Evolutionary conservation across 2,329 filamentous ascomycete genomes (phyloP).

Genomic region (Nothophoma quercina): DNA sequence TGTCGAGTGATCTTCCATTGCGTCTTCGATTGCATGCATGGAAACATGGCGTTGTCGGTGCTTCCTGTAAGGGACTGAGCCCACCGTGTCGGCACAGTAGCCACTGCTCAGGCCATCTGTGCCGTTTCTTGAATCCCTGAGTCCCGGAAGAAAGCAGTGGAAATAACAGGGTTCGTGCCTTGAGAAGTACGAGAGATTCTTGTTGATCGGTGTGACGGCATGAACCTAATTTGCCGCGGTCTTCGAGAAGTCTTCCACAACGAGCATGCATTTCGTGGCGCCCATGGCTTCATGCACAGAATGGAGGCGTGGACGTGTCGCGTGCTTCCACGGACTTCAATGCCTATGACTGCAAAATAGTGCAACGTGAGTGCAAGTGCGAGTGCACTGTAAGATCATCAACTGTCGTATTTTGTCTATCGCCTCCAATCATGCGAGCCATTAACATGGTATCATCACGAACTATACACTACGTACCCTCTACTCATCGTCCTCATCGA

Average conservation of each 20-base stretch:
- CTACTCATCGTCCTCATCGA: conserved; percentile 64
- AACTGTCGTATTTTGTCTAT: conserved; percentile 29
- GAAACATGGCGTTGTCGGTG: neutral
- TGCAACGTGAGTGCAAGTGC: too few species aligned
- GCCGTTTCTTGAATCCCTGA: neutral
- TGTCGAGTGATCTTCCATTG: neutral
- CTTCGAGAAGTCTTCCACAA: neutral
- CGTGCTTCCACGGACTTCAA: neutral
- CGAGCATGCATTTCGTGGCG: neutral
- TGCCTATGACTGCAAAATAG: too few species aligned
- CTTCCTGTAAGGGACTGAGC: too few species aligned
- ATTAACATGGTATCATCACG: conserved; percentile 34
- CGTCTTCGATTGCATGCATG: neutral
- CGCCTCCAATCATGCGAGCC: conserved; percentile 25
- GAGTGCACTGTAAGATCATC: neutral
- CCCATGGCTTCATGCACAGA: conserved; percentile 1
- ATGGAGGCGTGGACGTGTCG: neutral
- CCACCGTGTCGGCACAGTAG: too few species aligned
- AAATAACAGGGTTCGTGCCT: neutral
- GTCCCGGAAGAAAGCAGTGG: neutral
- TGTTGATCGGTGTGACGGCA: too few species aligned
- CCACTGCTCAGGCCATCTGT: neutral
- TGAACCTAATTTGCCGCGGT: too few species aligned
- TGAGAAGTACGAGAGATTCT: neutral
- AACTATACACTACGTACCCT: conserved; percentile 9